Base-by-base conservation (phyloP, 345 rosid species). In the Eucalyptus sp. region DNA sequence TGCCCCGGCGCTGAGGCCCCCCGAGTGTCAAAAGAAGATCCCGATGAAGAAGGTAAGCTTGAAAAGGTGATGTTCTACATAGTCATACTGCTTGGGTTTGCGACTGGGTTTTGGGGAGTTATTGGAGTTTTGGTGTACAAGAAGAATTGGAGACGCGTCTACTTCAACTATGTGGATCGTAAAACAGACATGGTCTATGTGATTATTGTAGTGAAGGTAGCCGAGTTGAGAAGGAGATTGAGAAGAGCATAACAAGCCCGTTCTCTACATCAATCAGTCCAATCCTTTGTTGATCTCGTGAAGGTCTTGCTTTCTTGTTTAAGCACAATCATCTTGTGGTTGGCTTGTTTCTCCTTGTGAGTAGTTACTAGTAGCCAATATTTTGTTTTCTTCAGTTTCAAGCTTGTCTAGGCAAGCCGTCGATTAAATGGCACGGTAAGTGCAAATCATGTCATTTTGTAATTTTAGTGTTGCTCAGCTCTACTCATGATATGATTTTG, bases 341-440 rank as follows among this genome's bases (percentile, higher is more conserved):
- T 54, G 5, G 58, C 58, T 54, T 54, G 58, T 54, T 54, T 54
- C 58, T 20, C 25, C 25, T 20, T 20, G 10, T 8, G 58, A 54
- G 29, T 25, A 24, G 29, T 11, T 51, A 51, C 20, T 51, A 51
- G 54, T 6, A 58, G 64, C 64, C n/a, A 25, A 11, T 24, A 56
- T 24, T 2, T 2, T 56, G 62, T 56, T 56, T 24, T 10, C 29
- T 56, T 24, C 2, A 24, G 1, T 56, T 56, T 56, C 13, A 56
- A 56, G 62, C 62, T 56, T 56, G 62, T 56, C 5, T 0, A 10
- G 0, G 62, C 29, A 56, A 56, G 29, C 29, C 5, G 2, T 54
- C 4, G 0, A 54, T 20, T 0, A 20, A 51, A 51, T 0, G 0
- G 0, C 10, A 54, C 0, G 5, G 11, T 54, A 54, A 54, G 58